Percentiles rank a stretch among this genome's conserved stretches.
These are phyloP conservation scores for Saccharomyces mikatae DNA, from an alignment of 805 yeast species.

Conservation along the genomic window DNA sequence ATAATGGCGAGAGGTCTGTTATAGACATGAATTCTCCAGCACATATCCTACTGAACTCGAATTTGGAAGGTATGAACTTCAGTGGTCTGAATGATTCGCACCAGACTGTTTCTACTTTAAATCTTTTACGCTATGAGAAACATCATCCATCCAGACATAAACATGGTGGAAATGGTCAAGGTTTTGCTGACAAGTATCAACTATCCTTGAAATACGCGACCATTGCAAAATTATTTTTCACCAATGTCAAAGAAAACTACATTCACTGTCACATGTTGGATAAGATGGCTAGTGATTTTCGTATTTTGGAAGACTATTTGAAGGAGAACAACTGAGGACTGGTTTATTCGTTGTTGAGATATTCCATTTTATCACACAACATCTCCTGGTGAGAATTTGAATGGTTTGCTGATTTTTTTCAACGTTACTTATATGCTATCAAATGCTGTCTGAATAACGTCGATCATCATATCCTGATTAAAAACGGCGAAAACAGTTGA, in stretches of 20 bases:
- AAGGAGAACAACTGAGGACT: constrained; percentile 5
- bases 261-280: constrained; percentile 25
- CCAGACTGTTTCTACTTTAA: neutral
- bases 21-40: neutral
- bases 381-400: neutral
- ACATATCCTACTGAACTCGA: neutral
- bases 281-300: constrained; percentile 22
- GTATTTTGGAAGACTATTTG: constrained; percentile 13
- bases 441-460: neutral
- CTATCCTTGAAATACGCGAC: constrained; percentile 23
- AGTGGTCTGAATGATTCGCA: constrained; percentile 6
- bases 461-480: neutral
- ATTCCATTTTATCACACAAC: neutral
- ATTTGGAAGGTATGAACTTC: constrained; percentile 2
- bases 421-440: neutral
- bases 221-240: constrained; percentile 24
- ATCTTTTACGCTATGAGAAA: constrained; percentile 1
- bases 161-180: constrained; percentile 11
- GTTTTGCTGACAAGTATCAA: constrained; percentile 25
- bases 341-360: neutral
- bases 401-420: neutral
- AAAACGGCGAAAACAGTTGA: neutral
- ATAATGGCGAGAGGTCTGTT: constrained; percentile 1
- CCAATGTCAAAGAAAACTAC: constrained; percentile 15
- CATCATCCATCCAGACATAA: neutral